Conservation (phyloP, 352 stramenopile genomes). For the Phytophthora constricta region DNA sequence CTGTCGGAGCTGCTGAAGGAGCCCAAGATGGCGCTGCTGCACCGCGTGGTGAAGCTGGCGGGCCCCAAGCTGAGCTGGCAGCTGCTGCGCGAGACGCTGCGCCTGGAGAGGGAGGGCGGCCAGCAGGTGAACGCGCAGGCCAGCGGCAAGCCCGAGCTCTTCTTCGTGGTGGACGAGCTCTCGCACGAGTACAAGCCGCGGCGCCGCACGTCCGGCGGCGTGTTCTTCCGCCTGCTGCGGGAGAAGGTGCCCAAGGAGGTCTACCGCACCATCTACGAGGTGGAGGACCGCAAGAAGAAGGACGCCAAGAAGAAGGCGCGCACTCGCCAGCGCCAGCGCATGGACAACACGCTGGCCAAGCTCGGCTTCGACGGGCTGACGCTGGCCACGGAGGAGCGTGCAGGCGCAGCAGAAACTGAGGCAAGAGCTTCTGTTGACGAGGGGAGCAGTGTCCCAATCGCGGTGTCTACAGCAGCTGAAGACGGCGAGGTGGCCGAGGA, state of each 20-base stretch:
- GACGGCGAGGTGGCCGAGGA: conserved; percentile 46
- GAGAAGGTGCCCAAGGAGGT: conserved; percentile 66
- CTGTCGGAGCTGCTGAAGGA: conserved; percentile 65
- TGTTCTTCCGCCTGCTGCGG: conserved; percentile 75
- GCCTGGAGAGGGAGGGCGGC: conserved; percentile 68
- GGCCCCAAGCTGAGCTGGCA: conserved; percentile 67
- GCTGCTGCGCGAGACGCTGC: conserved; percentile 69
- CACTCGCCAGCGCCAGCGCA: conserved; percentile 54
- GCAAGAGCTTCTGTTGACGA: neutral
- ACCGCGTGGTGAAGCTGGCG: conserved; percentile 74
- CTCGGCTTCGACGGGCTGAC: conserved; percentile 63
- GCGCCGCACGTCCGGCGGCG: conserved; percentile 70
- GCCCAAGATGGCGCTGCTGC: conserved; percentile 72
- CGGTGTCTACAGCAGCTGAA: conserved; percentile 17
- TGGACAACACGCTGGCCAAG: conserved; percentile 67
- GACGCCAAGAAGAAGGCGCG: conserved; percentile 65
- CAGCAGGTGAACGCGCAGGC: conserved; percentile 55
- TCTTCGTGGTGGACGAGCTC: conserved; percentile 50
- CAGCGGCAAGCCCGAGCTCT: conserved; percentile 55
- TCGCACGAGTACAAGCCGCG: conserved; percentile 54
- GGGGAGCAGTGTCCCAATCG: conserved; percentile 9
- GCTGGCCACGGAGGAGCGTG: conserved; percentile 22
- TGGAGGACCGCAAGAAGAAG: conserved; percentile 81
- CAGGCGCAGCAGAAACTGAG: neutral
- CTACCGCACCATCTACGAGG: conserved; percentile 79